phyloP scores from a whole-genome alignment of 2,329 filamentous ascomycete species.

The Mariannaea elegans region DNA sequence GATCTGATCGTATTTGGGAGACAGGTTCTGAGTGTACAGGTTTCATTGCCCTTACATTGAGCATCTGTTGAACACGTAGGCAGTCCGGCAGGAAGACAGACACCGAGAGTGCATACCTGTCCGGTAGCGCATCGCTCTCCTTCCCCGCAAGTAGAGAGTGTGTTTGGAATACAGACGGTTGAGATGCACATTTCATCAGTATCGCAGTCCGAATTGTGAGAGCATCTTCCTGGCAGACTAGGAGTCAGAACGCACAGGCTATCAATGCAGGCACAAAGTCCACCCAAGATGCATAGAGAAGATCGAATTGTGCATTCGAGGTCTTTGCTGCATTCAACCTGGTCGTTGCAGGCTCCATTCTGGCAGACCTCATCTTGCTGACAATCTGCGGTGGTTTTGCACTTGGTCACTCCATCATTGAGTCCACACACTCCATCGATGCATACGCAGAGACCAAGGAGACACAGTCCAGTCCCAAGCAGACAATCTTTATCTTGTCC shows the following conservation, averaged over 20 bases:
- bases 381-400: neutral
- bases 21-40: neutral
- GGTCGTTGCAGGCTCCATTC: neutral
- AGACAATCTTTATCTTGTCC: conserved; percentile 9
- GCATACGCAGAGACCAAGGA: conserved; percentile 5
- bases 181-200: neutral
- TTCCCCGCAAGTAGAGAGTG: neutral
- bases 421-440: neutral
- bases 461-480: neutral
- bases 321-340: neutral
- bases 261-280: conserved; percentile 6
- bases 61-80: neutral
- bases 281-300: conserved; percentile 1
- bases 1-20: neutral
- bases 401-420: neutral
- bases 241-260: conserved; percentile 1
- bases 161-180: neutral
- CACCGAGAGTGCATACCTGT: neutral
- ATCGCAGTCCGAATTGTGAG: neutral
- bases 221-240: neutral
- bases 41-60: neutral
- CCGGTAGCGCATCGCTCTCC: neutral
- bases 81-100: neutral
- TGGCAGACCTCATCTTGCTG: neutral
- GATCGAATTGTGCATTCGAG: neutral